Evolutionary conservation across 768 basidiomycete species (phyloP).

Genomic region (Sarcodon sp.): DNA sequence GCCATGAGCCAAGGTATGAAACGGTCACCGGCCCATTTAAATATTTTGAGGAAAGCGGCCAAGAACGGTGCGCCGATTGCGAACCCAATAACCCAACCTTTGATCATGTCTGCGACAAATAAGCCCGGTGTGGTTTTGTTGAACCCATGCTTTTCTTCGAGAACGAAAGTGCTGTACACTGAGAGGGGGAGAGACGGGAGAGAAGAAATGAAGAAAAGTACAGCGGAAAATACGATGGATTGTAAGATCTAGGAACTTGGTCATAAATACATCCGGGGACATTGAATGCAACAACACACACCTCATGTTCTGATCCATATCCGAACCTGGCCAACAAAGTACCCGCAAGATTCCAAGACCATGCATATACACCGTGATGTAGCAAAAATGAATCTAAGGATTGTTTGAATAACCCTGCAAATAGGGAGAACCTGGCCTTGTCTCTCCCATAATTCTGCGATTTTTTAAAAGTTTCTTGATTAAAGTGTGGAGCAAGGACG

Average conservation of each 20-base stretch:
- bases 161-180: slow-evolving; percentile 81
- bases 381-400: slow-evolving; percentile 55
- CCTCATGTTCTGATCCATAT: slow-evolving; percentile 64
- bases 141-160: slow-evolving; percentile 94
- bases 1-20: slow-evolving; percentile 92
- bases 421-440: slow-evolving; percentile 74
- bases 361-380: slow-evolving; percentile 68
- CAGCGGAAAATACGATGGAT: slow-evolving; percentile 64
- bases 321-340: slow-evolving; percentile 35
- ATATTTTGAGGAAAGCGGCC: slow-evolving; percentile 76
- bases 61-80: slow-evolving; percentile 78
- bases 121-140: slow-evolving; percentile 81
- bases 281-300: slow-evolving; percentile 17
- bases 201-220: slow-evolving; percentile 53
- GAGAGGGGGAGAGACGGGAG: slow-evolving; percentile 65
- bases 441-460: slow-evolving; percentile 87
- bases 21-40: slow-evolving; percentile 86
- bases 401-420: slow-evolving; percentile 68
- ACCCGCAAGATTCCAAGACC: slow-evolving; percentile 68
- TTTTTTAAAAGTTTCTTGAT: slow-evolving; percentile 64
- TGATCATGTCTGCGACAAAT: slow-evolving; percentile 72
- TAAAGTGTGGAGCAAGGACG: slow-evolving; percentile 58
- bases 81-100: slow-evolving; percentile 61
- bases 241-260: slow-evolving; percentile 51
- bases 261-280: not conserved